Evolutionary conservation across 1,284 basidiomycete genomes (phyloP).

Genomic region (Cutaneotrichosporon dermatis): DNA sequence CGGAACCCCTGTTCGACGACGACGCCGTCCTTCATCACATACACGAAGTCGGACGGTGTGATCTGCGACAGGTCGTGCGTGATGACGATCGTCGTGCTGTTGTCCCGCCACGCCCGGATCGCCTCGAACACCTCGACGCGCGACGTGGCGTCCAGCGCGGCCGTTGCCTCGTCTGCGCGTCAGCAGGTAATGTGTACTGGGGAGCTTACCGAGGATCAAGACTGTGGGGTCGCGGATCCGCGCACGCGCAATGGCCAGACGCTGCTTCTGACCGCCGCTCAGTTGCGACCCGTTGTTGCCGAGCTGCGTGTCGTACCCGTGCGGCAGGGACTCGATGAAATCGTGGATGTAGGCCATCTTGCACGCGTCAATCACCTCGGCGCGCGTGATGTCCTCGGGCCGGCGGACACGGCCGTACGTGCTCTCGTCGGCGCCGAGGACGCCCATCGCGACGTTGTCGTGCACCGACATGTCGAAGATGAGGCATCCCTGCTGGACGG

Average conservation of each 20-base stretch:
- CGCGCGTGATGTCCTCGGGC: constrained; percentile 55
- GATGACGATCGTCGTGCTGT: constrained; percentile 90
- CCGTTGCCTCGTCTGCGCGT: constrained; percentile 83
- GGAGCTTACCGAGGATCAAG: constrained; percentile 74
- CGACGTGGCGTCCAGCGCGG: constrained; percentile 84
- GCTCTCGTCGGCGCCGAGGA: constrained; percentile 55
- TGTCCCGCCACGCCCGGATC: constrained; percentile 72
- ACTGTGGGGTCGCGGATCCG: constrained; percentile 80
- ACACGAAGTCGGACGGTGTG: constrained; percentile 72
- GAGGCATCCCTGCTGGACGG: constrained; percentile 71
- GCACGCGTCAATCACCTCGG: constrained; percentile 76
- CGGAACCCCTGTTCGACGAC: constrained; percentile 89
- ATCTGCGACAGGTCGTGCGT: constrained; percentile 93
- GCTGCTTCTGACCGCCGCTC: constrained; percentile 89
- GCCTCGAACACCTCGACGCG: constrained; percentile 84
- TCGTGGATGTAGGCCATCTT: constrained; percentile 82
- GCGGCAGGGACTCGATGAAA: constrained; percentile 73
- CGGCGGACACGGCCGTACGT: constrained; percentile 27
- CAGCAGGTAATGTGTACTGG: not conserved
- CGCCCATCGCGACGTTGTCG: constrained; percentile 82
- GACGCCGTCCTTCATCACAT: constrained; percentile 75
- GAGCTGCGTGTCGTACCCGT: constrained; percentile 81
- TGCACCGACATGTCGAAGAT: constrained; percentile 77
- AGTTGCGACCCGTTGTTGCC: constrained; percentile 70
- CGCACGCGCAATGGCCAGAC: constrained; percentile 86